Evolutionary conservation across 2,329 filamentous ascomycete genomes (phyloP).

Genomic region (Calonectria honghensis): DNA sequence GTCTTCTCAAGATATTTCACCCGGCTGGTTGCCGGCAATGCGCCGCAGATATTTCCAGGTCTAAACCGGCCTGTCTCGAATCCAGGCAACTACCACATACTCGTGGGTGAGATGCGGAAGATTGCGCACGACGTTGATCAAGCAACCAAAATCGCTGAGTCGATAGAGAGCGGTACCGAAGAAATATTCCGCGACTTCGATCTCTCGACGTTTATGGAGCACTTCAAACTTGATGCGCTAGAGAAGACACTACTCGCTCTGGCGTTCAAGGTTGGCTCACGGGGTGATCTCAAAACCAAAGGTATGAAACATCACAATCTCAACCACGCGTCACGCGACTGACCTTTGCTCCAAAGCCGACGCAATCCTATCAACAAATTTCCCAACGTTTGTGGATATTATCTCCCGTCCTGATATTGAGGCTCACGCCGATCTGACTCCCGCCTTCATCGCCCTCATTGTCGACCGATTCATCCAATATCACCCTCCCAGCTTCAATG

Average conservation of each 20-base stretch:
- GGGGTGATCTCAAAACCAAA: conserved; percentile 90
- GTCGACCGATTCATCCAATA: conserved; percentile 92
- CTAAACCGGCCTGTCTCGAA: conserved; percentile 83
- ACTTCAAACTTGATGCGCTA: conserved; percentile 93
- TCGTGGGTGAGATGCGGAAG: conserved; percentile 90
- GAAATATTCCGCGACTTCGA: conserved; percentile 98
- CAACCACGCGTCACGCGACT: conserved; percentile 64
- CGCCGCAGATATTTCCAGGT: conserved; percentile 90
- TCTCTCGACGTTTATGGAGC: conserved; percentile 94
- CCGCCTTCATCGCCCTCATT: conserved; percentile 84
- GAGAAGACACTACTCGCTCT: conserved; percentile 91
- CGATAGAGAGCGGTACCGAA: conserved; percentile 91
- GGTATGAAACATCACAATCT: conserved; percentile 71
- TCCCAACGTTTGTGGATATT: conserved; percentile 84
- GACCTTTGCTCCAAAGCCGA: conserved; percentile 77
- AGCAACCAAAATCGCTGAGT: conserved; percentile 92
- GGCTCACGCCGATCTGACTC: conserved; percentile 79
- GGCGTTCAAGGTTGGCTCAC: conserved; percentile 89
- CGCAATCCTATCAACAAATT: conserved; percentile 89
- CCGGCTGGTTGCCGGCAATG: conserved; percentile 93
- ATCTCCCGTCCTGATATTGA: conserved; percentile 79
- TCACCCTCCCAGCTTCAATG: conserved; percentile 89
- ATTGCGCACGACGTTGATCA: conserved; percentile 87
- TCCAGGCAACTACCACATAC: conserved; percentile 87
- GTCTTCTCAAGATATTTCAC: conserved; percentile 97